Percentiles rank a stretch among this genome's conserved stretches.
phyloP scores from a whole-genome alignment of 257 asterid species.

The Solanum lycopersicoides region DNA sequence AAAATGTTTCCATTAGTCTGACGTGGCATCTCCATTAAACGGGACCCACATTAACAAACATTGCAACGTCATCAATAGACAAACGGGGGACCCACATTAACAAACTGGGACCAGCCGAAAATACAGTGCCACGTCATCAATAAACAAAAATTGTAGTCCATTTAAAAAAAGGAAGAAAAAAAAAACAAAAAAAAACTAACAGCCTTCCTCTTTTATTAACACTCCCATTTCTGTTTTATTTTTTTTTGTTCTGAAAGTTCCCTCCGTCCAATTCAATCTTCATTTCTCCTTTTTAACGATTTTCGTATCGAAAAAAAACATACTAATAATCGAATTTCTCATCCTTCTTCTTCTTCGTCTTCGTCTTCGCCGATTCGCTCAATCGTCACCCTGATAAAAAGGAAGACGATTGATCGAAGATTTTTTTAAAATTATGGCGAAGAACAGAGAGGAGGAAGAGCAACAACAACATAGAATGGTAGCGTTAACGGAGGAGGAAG shows the following conservation, averaged over 20 bases:
- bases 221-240: neutral
- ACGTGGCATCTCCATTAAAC: neutral
- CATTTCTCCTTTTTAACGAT: neutral
- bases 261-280: neutral
- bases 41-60: neutral
- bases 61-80: neutral
- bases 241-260: neutral
- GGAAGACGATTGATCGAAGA: neutral
- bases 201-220: neutral
- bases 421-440: neutral
- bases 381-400: neutral
- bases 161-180: neutral
- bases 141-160: neutral
- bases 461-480: neutral
- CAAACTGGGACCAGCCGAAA: neutral
- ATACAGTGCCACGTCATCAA: neutral
- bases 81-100: neutral
- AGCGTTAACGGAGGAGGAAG: conserved; percentile 15
- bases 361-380: neutral
- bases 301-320: neutral
- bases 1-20: neutral
- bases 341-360: neutral
- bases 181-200: neutral
- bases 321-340: neutral
- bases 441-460: conserved; percentile 14